phyloP scores from a whole-genome alignment of 352 stramenopile species.

The Pseudoperonospora humuli region DNA sequence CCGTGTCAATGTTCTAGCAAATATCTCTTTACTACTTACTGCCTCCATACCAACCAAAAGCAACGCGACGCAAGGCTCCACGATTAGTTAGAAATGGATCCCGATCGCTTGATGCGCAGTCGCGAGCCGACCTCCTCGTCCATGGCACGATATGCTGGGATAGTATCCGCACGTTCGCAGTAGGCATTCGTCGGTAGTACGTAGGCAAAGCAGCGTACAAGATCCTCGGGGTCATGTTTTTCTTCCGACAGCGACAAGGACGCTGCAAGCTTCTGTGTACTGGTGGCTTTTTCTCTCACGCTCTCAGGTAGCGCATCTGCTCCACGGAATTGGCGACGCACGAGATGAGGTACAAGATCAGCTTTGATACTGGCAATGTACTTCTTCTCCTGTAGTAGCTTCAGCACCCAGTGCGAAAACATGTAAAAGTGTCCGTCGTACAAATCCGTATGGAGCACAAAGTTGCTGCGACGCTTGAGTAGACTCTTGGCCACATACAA shows the following conservation, averaged over 20 bases:
- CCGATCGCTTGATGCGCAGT: conserved; percentile 50
- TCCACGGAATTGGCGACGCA: conserved; percentile 73
- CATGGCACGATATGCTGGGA: conserved; percentile 65
- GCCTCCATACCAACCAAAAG: background rate
- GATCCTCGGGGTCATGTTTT: conserved; percentile 48
- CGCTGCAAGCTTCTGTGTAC: conserved; percentile 47
- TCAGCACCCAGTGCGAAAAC: conserved; percentile 77
- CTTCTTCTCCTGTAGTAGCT: conserved; percentile 74
- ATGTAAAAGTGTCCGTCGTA: conserved; percentile 84
- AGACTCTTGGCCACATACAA: conserved; percentile 72
- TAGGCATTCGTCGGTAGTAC: conserved; percentile 66
- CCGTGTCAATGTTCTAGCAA: background rate
- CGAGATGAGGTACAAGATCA: conserved; percentile 68
- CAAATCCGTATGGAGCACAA: conserved; percentile 71
- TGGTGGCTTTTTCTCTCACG: conserved; percentile 47
- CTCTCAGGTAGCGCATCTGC: conserved; percentile 40
- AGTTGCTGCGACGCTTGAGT: conserved; percentile 59
- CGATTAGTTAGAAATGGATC: conserved; percentile 46
- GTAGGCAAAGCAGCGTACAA: conserved; percentile 71
- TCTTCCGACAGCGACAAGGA: conserved; percentile 52
- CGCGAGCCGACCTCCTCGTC: conserved; percentile 61
- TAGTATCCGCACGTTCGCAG: conserved; percentile 74
- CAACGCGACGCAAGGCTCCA: background rate
- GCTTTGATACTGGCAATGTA: conserved; percentile 81
- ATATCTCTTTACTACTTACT: conserved; percentile 21